Evolutionary conservation across 225 moss, liverwort and hornwort species (phyloP).

Genomic region (Pleurozium schreberi): DNA sequence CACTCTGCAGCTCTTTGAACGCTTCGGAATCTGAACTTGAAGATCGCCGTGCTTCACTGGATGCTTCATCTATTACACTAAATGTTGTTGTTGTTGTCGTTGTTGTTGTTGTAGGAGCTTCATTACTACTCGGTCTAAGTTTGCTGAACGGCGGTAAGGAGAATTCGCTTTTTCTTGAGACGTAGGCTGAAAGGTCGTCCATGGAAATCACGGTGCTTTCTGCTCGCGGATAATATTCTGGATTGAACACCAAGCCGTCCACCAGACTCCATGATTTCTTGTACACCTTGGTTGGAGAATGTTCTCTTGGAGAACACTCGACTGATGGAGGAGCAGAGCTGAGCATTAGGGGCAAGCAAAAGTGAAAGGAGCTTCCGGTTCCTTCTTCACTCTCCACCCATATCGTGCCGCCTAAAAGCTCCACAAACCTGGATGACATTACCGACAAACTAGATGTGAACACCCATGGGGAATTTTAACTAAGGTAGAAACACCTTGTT

Average conservation of each 20-base stretch:
- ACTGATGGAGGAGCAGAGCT: not conserved
- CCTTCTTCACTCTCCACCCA: constrained; percentile 67
- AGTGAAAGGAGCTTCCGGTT: constrained; percentile 49
- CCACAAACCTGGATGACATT: constrained; percentile 52
- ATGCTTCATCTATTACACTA: not conserved
- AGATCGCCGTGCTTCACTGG: not conserved
- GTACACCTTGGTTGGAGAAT: not conserved
- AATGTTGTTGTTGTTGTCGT: too few species aligned
- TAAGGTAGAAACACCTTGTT: not conserved
- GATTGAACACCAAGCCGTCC: constrained; percentile 13
- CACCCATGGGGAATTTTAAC: not conserved
- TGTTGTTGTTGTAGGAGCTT: not conserved
- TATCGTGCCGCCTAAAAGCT: constrained; percentile 56
- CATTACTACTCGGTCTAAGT: not conserved
- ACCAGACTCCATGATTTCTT: constrained; percentile 3
- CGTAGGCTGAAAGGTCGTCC: not conserved
- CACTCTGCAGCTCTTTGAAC: not conserved
- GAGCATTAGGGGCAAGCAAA: constrained; percentile 41
- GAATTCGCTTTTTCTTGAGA: not conserved
- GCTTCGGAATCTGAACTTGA: not conserved
- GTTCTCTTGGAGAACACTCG: not conserved
- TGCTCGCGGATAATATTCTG: not conserved
- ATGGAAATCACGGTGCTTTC: constrained; percentile 1
- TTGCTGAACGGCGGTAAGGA: not conserved
- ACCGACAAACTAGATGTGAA: not conserved